Evolutionary conservation across 176 grass and related monocot species (phyloP).

Genomic region (Miscanthus lutarioriparius): DNA sequence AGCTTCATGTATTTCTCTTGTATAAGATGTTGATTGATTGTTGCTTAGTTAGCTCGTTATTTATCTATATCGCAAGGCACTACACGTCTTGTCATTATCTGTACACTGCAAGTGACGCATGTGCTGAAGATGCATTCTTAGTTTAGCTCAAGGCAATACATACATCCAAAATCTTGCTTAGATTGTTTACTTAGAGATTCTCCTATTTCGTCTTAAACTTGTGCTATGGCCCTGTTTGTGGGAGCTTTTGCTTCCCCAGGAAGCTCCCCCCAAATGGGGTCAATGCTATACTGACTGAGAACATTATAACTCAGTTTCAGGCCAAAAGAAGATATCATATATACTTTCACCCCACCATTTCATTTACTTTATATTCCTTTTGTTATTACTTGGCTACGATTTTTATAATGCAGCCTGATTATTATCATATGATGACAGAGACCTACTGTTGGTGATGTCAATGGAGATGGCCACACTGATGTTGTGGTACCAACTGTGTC

Average conservation of each 20-base stretch:
- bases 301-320: constrained; percentile 21
- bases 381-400: background rate
- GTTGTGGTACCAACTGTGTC: constrained; percentile 81
- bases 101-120: constrained; percentile 3
- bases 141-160: constrained; percentile 26
- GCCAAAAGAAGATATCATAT: background rate
- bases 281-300: background rate
- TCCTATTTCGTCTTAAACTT: constrained; percentile 16
- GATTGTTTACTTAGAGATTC: constrained; percentile 12
- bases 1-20: constrained; percentile 31
- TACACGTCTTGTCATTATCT: constrained; percentile 16
- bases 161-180: constrained; percentile 15
- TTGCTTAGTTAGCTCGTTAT: background rate
- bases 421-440: constrained; percentile 60
- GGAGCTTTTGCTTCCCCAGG: background rate
- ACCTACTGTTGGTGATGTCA: constrained; percentile 87
- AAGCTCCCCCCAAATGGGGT: background rate
- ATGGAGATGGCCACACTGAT: constrained; percentile 89
- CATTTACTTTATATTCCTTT: constrained; percentile 8
- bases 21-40: constrained; percentile 7
- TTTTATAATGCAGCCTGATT: constrained; percentile 37
- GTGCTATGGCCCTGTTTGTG: background rate
- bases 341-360: constrained; percentile 13
- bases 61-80: constrained; percentile 3
- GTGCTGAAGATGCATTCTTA: constrained; percentile 16